Evolutionary conservation across 495 filamentous ascomycete species (phyloP), one percentile per base, ranked within the genome.

Genomic region (Delitschia confertaspora): DNA sequence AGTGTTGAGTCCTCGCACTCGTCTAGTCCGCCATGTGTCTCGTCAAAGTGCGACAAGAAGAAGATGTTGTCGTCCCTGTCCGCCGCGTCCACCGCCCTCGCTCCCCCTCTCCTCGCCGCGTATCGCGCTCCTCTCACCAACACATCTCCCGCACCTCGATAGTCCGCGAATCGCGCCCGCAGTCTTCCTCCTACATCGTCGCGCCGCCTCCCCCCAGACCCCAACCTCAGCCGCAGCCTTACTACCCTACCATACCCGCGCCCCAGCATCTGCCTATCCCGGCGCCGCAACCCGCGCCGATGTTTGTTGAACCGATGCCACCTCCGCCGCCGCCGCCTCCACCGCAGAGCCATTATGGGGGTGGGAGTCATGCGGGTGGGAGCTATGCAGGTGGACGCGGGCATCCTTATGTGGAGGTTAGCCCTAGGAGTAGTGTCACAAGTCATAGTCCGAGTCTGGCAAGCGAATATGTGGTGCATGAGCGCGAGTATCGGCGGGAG

Each of bases 361-460:
- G 16, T n/a, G 21, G 35, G 3, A 16, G 43, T 13, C 61, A 65
- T 33, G n/a, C n/a, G n/a, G n/a, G n/a, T n/a, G n/a, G n/a, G n/a
- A n/a, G n/a, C n/a, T n/a, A n/a, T n/a, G n/a, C n/a, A n/a, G n/a
- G n/a, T n/a, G n/a, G n/a, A n/a, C n/a, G n/a, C n/a, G n/a, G n/a
- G n/a, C n/a, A n/a, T n/a, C n/a, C n/a, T n/a, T 64, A 63, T 31
- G 62, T 65, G 3, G 50, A 63, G 43, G 62, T 64, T 31, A 50
- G 45, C 21, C 53, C 50, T 11, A 23, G 47, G 31, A 53, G 51
- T 45, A 60, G 58, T 26, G 32, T 44, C 5, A 39, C 38, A 9
- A 55, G 48, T 45, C 33, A 39, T 22, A 49, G 39, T 25, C 38
- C 37, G 6, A 38, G 32, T 26, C 29, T 31, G 32, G 33, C 21